phyloP scores from a whole-genome alignment of 306 rosid genomes.

The Quercus glauca region DNA sequence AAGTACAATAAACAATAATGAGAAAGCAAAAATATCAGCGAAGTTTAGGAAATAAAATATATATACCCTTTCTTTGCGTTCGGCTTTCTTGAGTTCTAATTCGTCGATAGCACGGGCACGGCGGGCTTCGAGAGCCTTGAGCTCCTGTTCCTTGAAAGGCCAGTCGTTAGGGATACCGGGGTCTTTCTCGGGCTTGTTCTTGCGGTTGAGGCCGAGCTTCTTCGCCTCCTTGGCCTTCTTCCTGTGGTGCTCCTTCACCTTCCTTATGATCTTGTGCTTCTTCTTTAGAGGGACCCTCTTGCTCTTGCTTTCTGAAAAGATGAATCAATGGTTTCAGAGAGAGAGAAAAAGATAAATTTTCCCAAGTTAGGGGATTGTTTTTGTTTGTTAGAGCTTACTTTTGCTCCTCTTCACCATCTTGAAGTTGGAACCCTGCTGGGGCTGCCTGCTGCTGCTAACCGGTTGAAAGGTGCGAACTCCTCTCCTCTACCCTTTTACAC shows the following conservation, averaged over 20 bases:
- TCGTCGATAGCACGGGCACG: constrained; percentile 70
- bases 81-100: constrained; percentile 80
- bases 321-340: neutral
- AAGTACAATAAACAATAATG: too few species aligned
- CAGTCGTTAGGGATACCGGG: constrained; percentile 98
- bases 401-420: constrained; percentile 87
- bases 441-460: too few species aligned
- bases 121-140: constrained; percentile 81
- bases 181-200: constrained; percentile 84
- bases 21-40: too few species aligned
- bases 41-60: too few species aligned
- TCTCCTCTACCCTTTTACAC: too few species aligned
- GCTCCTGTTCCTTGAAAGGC: constrained; percentile 98
- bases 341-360: neutral
- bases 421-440: too few species aligned
- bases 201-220: constrained; percentile 52
- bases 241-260: constrained; percentile 84
- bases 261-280: constrained; percentile 76
- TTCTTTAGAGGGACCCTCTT: constrained; percentile 81
- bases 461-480: too few species aligned
- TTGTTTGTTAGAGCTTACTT: constrained; percentile 41
- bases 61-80: constrained; percentile 87
- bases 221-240: constrained; percentile 94
- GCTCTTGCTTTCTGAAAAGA: constrained; percentile 82
- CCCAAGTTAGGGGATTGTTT: too few species aligned